A percentile compares a stretch with the other conserved stretches of the same genome.
Conservation (phyloP, 805 yeast genomes). For the Vanderwaltozyma verrucispora region DNA sequence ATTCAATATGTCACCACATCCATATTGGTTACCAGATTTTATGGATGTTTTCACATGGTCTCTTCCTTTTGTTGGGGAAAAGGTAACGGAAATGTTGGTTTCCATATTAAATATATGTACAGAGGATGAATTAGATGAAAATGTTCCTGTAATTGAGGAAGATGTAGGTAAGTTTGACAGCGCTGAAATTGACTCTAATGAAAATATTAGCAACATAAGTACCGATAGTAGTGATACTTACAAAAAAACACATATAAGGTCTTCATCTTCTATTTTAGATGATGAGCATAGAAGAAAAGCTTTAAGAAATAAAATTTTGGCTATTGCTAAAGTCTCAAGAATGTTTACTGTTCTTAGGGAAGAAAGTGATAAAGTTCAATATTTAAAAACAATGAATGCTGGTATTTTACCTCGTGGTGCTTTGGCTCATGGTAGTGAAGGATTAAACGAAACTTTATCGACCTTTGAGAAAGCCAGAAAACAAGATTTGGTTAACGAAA, state of each 20-base stretch:
- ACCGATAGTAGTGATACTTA: conserved; percentile 2
- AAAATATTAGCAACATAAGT: not conserved
- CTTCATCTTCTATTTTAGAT: conserved; percentile 11
- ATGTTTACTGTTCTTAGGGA: conserved; percentile 84
- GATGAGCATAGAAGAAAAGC: conserved; percentile 37
- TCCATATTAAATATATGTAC: conserved; percentile 88
- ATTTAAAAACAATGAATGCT: conserved; percentile 59
- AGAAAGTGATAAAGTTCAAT: conserved; percentile 78
- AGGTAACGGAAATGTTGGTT: conserved; percentile 86
- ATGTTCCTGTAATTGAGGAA: conserved; percentile 39
- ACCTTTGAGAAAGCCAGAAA: conserved; percentile 75
- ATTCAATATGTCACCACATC: conserved; percentile 87
- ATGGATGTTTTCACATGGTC: conserved; percentile 99
- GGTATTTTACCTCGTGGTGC: conserved; percentile 84
- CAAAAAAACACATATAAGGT: conserved; percentile 1
- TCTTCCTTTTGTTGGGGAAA: conserved; percentile 93
- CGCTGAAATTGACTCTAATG: not conserved
- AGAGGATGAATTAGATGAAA: conserved; percentile 79
- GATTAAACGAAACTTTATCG: conserved; percentile 54
- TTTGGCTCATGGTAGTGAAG: conserved; percentile 71
- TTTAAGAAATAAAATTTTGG: conserved; percentile 77
- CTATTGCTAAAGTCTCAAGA: conserved; percentile 91
- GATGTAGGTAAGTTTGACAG: conserved; percentile 22
- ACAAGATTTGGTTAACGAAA: conserved; percentile 77
- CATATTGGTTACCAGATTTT: conserved; percentile 92